These are phyloP conservation scores for Eucalyptus globulus DNA, from an alignment of 345 rosid species.

Conservation along the genomic window DNA sequence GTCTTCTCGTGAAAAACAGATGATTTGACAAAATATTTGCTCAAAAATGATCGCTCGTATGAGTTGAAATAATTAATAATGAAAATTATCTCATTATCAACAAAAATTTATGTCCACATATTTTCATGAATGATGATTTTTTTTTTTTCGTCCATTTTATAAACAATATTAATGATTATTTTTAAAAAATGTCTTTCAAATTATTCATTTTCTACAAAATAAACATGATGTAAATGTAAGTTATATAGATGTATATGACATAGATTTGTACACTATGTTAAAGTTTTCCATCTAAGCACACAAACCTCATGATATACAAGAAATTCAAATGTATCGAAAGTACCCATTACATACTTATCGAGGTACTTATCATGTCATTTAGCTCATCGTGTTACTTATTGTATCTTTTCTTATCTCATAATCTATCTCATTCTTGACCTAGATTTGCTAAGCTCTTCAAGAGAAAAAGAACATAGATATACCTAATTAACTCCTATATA, in stretches of 20 bases:
- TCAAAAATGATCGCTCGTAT: rapidly evolving
- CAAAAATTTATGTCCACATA: background rate
- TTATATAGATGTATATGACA: background rate
- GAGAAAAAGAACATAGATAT: background rate
- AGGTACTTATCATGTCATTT: background rate
- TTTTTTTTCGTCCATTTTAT: rapidly evolving
- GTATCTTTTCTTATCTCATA: background rate
- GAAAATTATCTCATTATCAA: background rate
- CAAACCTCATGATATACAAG: background rate
- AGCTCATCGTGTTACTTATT: background rate
- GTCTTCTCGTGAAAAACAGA: rapidly evolving
- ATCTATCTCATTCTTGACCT: background rate
- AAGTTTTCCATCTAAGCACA: background rate
- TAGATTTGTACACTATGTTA: rapidly evolving
- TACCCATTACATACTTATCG: background rate
- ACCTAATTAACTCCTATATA: rapidly evolving
- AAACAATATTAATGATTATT: no score
- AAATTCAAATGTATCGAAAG: background rate
- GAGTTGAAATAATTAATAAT: no score
- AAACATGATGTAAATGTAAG: rapidly evolving
- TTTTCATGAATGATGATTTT: no score
- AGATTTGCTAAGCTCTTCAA: background rate
- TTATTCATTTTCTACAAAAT: background rate
- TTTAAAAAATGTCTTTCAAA: rapidly evolving
- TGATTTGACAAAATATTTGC: background rate